Evolutionary conservation across 352 stramenopile genomes (phyloP), one percentile per base, ranked within the genome.

Genomic region (Pilasporangium apinafurcum): DNA sequence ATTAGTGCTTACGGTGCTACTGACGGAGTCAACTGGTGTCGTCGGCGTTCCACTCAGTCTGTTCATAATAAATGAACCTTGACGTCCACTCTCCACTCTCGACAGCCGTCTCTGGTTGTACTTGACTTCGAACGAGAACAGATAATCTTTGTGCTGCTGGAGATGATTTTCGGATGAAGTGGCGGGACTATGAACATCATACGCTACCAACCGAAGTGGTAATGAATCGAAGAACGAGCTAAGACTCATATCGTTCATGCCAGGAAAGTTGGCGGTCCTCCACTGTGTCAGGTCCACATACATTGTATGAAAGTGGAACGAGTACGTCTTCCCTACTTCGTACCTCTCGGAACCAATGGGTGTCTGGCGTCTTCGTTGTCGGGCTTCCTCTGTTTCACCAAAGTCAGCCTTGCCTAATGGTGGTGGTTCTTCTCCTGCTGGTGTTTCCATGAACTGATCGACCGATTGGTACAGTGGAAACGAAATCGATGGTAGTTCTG

Each of bases 281-380:
- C 82, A 94, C 24, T 65, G 60, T 8, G 67, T 72, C 48, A 94
- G 53, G 44, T 94, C 73, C 33, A 91, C 78, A 49, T 92, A 92
- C 79, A 92, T 92, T 1, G 79, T 94, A 59, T 94, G 79, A 48
- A 94, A 94, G 29, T 94, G 72, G 59, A 94, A 94, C 41, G 82
- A 89, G 51, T 94, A 94, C 25, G 75, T 94, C 5, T 59, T 43
- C n/a, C 68, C 77, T 6, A 90, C 64, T 7, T 61, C 37, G 36
- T 74, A 89, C 2, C 35, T 37, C 37, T 89, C 71, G 1, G 26
- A 48, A 1, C 75, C 77, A 0, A 89, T 44, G 3, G 74, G 64
- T 13, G 71, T 86, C 10, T 73, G 53, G 13, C 70, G 58, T 14
- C 82, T 59, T 5, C 44, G 37, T 0, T 36, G 37, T 3, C 74